Conservation (phyloP, 345 rosid species). For the Anastatica hierochuntica region DNA sequence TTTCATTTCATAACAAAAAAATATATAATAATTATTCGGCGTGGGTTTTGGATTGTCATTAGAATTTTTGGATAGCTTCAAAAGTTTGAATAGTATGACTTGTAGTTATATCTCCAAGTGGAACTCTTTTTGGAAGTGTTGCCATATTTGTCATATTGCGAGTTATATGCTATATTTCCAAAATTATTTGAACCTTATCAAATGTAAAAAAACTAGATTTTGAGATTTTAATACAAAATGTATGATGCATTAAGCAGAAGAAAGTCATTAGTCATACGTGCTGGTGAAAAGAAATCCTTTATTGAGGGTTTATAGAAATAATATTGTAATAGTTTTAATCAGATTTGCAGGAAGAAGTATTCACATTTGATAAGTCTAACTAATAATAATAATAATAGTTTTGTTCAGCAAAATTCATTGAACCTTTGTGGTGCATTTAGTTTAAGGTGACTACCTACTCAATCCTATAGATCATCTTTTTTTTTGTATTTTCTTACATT, state of each 20-base stretch:
- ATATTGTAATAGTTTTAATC: too few species aligned
- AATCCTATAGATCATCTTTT: neutral
- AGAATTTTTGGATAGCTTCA: conserved; percentile 1
- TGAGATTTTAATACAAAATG: too few species aligned
- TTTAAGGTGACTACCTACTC: conserved; percentile 18
- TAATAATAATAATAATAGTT: neutral
- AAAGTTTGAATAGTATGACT: conserved; percentile 10
- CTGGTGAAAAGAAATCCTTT: too few species aligned
- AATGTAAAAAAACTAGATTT: too few species aligned
- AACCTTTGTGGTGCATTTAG: conserved; percentile 14
- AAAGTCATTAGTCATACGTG: too few species aligned
- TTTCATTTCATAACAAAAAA: neutral
- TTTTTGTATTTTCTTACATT: neutral
- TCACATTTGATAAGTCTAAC: conserved; percentile 21
- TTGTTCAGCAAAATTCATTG: conserved; percentile 10
- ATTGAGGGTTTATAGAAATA: neutral
- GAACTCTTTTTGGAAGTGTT: too few species aligned
- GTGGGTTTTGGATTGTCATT: neutral
- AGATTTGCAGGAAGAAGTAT: conserved; percentile 7
- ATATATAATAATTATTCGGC: too few species aligned
- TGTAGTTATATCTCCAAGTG: conserved; percentile 3
- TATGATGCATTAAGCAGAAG: too few species aligned
- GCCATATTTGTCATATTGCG: too few species aligned
- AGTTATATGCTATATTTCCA: too few species aligned
- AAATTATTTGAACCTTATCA: too few species aligned